A percentile compares a stretch with the other conserved stretches of the same genome.
These are phyloP conservation scores for Yamadazyma sp. DNA, from an alignment of 805 yeast species.

Conservation along the genomic window DNA sequence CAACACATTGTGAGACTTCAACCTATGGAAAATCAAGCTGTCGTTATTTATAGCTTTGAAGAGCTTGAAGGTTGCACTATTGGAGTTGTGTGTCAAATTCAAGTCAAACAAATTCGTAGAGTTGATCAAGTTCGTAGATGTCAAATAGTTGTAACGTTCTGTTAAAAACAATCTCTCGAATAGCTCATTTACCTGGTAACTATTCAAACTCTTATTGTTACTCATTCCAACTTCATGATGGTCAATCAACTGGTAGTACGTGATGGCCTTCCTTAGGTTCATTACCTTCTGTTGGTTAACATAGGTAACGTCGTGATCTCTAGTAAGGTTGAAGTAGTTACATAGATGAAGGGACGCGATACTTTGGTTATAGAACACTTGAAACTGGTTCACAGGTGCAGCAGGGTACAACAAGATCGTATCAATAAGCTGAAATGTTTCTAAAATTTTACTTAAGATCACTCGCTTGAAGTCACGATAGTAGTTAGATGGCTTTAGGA, in stretches of 20 bases:
- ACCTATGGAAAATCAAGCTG: constrained; percentile 18
- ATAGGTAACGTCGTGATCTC: constrained; percentile 12
- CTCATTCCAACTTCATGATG: constrained; percentile 18
- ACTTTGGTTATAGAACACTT: constrained; percentile 32
- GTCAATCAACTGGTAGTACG: constrained; percentile 32
- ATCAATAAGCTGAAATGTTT: constrained; percentile 25
- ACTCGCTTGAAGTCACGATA: constrained; percentile 38
- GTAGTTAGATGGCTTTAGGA: constrained; percentile 50
- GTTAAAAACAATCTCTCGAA: constrained; percentile 29
- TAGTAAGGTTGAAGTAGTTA: constrained; percentile 29
- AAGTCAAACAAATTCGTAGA: constrained; percentile 16
- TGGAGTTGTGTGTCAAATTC: constrained; percentile 5
- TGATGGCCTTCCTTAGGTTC: constrained; percentile 27
- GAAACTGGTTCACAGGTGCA: constrained; percentile 21
- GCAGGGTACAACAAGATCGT: constrained; percentile 19
- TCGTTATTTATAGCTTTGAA: constrained; percentile 18
- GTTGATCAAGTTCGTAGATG: constrained; percentile 17
- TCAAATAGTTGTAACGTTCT: constrained; percentile 26
- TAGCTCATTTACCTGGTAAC: constrained; percentile 28
- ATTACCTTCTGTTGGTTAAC: constrained; percentile 30
- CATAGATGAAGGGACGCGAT: constrained; percentile 28
- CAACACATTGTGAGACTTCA: constrained; percentile 18
- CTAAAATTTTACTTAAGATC: constrained; percentile 29
- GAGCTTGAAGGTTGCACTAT: constrained; percentile 10
- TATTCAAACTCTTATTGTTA: constrained; percentile 18